A percentile compares a stretch with the other conserved stretches of the same genome.
phyloP scores from a whole-genome alignment of 1,284 basidiomycete genomes.

The Ganoderma meredithae region DNA sequence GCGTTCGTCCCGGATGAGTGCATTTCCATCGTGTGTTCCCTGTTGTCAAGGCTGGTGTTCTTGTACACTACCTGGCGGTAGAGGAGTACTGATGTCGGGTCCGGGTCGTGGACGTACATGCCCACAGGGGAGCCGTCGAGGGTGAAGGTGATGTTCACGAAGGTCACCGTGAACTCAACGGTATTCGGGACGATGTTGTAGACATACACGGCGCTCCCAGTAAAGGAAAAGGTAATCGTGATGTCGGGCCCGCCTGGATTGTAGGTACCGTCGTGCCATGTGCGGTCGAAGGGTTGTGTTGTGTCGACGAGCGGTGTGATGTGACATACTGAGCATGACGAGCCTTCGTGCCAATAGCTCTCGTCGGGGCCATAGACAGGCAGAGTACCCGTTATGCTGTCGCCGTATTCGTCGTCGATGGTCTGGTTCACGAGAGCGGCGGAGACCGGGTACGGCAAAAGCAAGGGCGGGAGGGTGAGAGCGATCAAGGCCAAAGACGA shows the following conservation, averaged over 20 bases:
- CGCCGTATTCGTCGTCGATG: slow-evolving; percentile 35
- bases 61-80: slow-evolving; percentile 43
- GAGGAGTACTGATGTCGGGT: neutral
- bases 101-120: slow-evolving; percentile 12
- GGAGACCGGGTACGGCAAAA: neutral
- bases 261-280: slow-evolving; percentile 34
- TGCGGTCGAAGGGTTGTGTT: slow-evolving; percentile 22
- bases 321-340: slow-evolving; percentile 25
- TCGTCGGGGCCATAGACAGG: slow-evolving; percentile 26
- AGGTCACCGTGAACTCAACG: neutral
- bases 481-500: neutral
- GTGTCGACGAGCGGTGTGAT: slow-evolving; percentile 14
- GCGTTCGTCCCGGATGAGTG: slow-evolving; percentile 9
- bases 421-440: slow-evolving; percentile 27
- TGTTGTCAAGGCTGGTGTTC: slow-evolving; percentile 18
- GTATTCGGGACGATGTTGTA: slow-evolving; percentile 17
- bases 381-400: slow-evolving; percentile 23
- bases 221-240: neutral
- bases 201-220: slow-evolving; percentile 22
- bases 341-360: slow-evolving; percentile 29
- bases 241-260: neutral
- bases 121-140: slow-evolving; percentile 17
- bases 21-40: slow-evolving; percentile 18
- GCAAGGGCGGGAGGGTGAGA: neutral
- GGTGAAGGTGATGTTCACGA: slow-evolving; percentile 18